Percentiles rank a stretch among this genome's conserved stretches.
Evolutionary conservation across 164 flowering plant species (phyloP).

Genomic region (Berberis vulgaris): DNA sequence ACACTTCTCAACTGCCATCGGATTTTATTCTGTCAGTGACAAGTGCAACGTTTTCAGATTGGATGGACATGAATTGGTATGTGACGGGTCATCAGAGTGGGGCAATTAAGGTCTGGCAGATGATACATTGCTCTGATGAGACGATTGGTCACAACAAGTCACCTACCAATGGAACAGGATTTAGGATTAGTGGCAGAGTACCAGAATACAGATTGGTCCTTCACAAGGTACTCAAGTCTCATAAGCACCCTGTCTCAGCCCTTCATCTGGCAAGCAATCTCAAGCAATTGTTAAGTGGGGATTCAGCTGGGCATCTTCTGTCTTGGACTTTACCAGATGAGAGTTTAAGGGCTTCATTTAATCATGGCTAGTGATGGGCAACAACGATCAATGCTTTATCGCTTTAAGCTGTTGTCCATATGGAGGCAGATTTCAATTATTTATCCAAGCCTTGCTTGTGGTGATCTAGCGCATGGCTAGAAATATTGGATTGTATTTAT

Average conservation of each 20-base stretch:
- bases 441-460: neutral
- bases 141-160: slow-evolving; percentile 34
- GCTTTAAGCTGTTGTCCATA: neutral
- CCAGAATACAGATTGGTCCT: slow-evolving; percentile 83
- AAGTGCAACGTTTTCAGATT: slow-evolving; percentile 74
- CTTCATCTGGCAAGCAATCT: slow-evolving; percentile 67
- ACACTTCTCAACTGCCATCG: slow-evolving; percentile 91
- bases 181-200: slow-evolving; percentile 30
- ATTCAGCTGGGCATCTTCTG: slow-evolving; percentile 71
- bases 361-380: slow-evolving; percentile 36
- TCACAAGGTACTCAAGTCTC: slow-evolving; percentile 75
- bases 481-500: neutral
- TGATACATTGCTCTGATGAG: slow-evolving; percentile 66
- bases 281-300: slow-evolving; percentile 90
- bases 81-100: slow-evolving; percentile 98
- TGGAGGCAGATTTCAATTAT: neutral
- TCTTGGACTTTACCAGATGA: slow-evolving; percentile 92
- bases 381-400: neutral
- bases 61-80: slow-evolving; percentile 84
- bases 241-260: slow-evolving; percentile 83
- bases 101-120: slow-evolving; percentile 91
- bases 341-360: slow-evolving; percentile 45
- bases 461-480: neutral
- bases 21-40: slow-evolving; percentile 79
- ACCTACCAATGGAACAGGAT: slow-evolving; percentile 25